Conservation (phyloP, 768 basidiomycete genomes). For the Lactarius trivialis region DNA sequence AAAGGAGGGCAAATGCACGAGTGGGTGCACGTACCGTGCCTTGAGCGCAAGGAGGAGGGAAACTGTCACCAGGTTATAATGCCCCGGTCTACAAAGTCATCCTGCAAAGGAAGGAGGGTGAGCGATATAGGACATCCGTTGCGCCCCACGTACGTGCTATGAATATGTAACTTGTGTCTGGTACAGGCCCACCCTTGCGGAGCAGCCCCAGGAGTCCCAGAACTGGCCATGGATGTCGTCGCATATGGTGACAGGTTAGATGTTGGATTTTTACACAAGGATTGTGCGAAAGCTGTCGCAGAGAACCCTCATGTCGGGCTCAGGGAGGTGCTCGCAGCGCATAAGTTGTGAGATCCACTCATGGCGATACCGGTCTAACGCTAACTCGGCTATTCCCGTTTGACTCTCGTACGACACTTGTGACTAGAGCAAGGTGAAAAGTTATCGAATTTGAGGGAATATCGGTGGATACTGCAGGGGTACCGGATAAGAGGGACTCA, state of each 20-base stretch:
- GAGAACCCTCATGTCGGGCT: slow-evolving; percentile 87
- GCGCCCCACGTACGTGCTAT: slow-evolving; percentile 65
- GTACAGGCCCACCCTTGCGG: slow-evolving; percentile 77
- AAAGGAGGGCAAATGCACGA: neutral
- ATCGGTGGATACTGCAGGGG: too few species aligned
- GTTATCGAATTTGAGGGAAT: too few species aligned
- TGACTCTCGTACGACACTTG: too few species aligned
- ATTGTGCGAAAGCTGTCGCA: slow-evolving; percentile 86
- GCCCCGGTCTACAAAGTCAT: slow-evolving; percentile 95
- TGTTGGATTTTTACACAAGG: slow-evolving; percentile 94
- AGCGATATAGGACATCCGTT: slow-evolving; percentile 18
- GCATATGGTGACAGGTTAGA: slow-evolving; percentile 93
- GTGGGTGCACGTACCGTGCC: slow-evolving; percentile 51
- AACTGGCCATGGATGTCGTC: slow-evolving; percentile 98
- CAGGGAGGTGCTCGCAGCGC: slow-evolving; percentile 81
- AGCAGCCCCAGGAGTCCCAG: slow-evolving; percentile 93
- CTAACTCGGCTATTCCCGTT: neutral
- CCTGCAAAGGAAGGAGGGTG: slow-evolving; percentile 41
- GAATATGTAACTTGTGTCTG: slow-evolving; percentile 90
- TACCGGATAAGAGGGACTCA: too few species aligned
- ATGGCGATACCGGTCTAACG: slow-evolving; percentile 49
- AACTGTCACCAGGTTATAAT: slow-evolving; percentile 93
- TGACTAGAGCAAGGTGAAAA: too few species aligned
- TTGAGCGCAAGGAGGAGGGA: slow-evolving; percentile 84
- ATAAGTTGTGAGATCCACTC: slow-evolving; percentile 88